These are phyloP conservation scores for Furcasterigmium furcatum DNA, from an alignment of 2,329 filamentous ascomycete genomes.

Conservation along the genomic window DNA sequence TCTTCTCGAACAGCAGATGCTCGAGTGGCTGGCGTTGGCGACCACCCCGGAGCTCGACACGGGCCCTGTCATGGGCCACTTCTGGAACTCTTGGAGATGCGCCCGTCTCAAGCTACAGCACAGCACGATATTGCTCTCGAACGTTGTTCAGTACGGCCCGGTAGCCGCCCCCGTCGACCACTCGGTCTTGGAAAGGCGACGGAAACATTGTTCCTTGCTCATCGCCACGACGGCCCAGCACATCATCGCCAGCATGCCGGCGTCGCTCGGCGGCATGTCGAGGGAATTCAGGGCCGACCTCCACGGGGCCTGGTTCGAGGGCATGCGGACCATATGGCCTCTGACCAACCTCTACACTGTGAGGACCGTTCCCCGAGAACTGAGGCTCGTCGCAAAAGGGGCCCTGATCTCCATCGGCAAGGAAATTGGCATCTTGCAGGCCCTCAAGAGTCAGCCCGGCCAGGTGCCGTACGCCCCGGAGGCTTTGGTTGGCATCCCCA, in stretches of 20 bases:
- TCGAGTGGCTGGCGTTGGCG: conserved; percentile 19
- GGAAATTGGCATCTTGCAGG: conserved; percentile 33
- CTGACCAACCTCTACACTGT: conserved; percentile 26
- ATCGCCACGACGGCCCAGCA: conserved; percentile 21
- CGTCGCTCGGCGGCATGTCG: conserved; percentile 18
- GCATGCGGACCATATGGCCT: conserved; percentile 33
- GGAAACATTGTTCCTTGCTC: conserved; percentile 19
- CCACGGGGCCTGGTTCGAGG: conserved; percentile 28
- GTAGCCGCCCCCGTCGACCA: conserved; percentile 14
- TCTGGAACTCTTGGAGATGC: conserved; percentile 26
- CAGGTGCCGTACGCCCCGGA: not conserved
- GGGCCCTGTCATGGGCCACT: conserved; percentile 16
- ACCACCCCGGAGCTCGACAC: conserved; percentile 18
- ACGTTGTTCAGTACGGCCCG: conserved; percentile 29
- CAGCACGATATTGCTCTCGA: conserved; percentile 24
- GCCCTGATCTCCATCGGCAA: conserved; percentile 27
- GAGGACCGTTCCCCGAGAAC: conserved; percentile 20
- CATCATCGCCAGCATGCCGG: conserved; percentile 22
- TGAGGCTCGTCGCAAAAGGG: conserved; percentile 20
- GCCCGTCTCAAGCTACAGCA: conserved; percentile 30
- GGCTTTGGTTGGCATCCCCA: not conserved
- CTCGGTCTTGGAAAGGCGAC: conserved; percentile 20
- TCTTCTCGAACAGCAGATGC: conserved; percentile 19
- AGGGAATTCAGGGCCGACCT: conserved; percentile 13
- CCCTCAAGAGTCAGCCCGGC: conserved; percentile 14